Base-by-base conservation (phyloP, 1,284 basidiomycete species). In the Pholiota adiposa region DNA sequence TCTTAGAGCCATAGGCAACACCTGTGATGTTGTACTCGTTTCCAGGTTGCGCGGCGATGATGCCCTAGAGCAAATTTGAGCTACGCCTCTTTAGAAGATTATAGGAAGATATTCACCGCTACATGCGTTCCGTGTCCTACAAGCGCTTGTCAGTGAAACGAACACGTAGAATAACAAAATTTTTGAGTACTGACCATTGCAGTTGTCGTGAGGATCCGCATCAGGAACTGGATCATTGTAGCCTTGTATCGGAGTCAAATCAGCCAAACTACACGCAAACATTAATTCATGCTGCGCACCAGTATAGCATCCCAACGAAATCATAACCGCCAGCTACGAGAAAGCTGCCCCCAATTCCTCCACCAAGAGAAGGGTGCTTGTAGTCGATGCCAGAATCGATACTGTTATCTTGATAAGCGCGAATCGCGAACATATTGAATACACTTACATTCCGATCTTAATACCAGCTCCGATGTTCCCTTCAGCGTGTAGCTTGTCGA, bases 281-380 rank as follows among this genome's bases (percentile, higher is more conserved):
- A 41, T 38, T n/a, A 16, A 16, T 18, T 19, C 29, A 12, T 16
- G 23, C 4, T 40, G 16, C 40, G 40, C 16, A 34, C 71, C 73
- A 59, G 52, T 57, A 58, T 71, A 74, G 41, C 63, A 59, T 74
- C 67, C 72, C 72, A 11, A 70, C 71, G 51, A 73, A 69, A 50
- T 74, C 85, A 63, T 76, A 82, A 1, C 85, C 86, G 31, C 82
- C 82, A 48, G 78, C 75, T 54, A 88, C 75, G 69, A 88, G 87
- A 69, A 80, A 77, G n/a, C 82, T 83, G 1, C 79, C 70, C 4
- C 87, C 88, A 63, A 88, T 83, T 1, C 59, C 61, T 6, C 82
- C 85, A 34, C 85, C 89, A 51, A 92, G 83, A 11, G 77, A 73
- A 11, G 86, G 85, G 64, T 88, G 83, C 3, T 80, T 86, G 70